Evolutionary conservation across 1,284 basidiomycete species (phyloP).

Genomic region (Microbotryum scabiosae): DNA sequence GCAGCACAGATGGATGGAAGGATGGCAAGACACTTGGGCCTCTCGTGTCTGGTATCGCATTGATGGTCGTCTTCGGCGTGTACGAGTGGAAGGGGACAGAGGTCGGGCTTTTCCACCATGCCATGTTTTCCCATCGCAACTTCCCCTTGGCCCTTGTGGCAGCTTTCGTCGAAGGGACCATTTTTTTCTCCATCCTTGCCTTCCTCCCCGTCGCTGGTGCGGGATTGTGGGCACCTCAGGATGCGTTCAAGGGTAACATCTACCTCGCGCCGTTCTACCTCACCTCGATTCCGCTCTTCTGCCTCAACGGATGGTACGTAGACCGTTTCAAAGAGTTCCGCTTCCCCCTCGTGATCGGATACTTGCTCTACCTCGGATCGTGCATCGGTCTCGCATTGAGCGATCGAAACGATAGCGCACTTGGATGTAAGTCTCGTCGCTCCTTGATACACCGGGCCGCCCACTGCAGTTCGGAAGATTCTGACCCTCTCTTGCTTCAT

Average conservation of each 20-base stretch:
- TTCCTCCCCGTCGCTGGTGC: conserved; percentile 9
- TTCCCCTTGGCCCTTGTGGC: conserved; percentile 8
- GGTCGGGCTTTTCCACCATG: conserved; percentile 15
- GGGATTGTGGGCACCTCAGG: conserved; percentile 10
- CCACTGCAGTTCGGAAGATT: background rate
- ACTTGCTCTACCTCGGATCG: conserved; percentile 2
- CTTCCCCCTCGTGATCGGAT: conserved; percentile 1
- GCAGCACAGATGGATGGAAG: conserved; percentile 9
- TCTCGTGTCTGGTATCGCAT: conserved; percentile 7
- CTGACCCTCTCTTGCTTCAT: background rate
- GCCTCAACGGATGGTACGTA: background rate
- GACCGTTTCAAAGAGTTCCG: background rate
- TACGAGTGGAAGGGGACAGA: conserved; percentile 13
- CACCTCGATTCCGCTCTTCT: background rate
- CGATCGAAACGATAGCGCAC: background rate
- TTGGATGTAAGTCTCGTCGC: background rate
- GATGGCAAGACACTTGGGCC: conserved; percentile 8
- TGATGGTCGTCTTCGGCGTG: conserved; percentile 12
- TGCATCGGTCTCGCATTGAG: background rate
- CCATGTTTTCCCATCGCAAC: conserved; percentile 14
- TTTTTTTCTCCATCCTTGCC: conserved; percentile 6
- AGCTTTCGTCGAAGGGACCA: conserved; percentile 16
- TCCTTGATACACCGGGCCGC: conserved; percentile 1
- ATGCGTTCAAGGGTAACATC: conserved; percentile 6
- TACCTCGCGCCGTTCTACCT: conserved; percentile 13